A percentile compares a stretch with the other conserved stretches of the same genome.
Evolutionary conservation across 805 yeast genomes (phyloP).

Genomic region (Wickerhamiella azymoides): DNA sequence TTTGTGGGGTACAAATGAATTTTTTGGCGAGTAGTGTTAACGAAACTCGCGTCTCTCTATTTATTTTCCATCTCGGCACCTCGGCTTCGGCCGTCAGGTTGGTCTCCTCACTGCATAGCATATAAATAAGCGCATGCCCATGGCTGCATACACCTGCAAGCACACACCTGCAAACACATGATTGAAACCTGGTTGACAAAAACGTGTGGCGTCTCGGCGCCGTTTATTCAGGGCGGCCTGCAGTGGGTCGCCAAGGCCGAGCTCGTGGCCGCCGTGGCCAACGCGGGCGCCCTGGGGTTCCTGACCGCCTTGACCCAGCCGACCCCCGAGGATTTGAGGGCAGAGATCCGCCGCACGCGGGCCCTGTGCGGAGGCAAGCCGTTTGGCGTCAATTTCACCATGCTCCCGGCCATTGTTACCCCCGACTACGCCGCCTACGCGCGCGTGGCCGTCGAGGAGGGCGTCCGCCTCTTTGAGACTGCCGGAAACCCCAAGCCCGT

Average conservation of each 20-base stretch:
- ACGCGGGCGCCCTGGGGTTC: constrained; percentile 24
- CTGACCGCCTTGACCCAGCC: constrained; percentile 22
- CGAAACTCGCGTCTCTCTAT: no score
- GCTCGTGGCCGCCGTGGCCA: constrained; percentile 24
- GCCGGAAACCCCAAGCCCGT: constrained; percentile 24
- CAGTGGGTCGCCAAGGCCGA: constrained; percentile 22
- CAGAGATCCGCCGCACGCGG: constrained; percentile 19
- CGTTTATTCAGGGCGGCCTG: constrained; percentile 24
- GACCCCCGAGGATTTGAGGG: constrained; percentile 22
- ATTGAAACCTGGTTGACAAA: constrained; percentile 23
- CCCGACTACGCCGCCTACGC: constrained; percentile 24
- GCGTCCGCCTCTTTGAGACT: constrained; percentile 24
- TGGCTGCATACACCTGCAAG: no score
- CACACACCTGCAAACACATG: not conserved
- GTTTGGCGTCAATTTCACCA: constrained; percentile 25
- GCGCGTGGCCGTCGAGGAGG: constrained; percentile 23
- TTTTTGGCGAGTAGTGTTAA: no score
- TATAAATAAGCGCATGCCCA: no score
- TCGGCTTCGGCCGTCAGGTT: no score
- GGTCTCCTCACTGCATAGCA: no score
- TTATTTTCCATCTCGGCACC: no score
- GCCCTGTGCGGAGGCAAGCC: constrained; percentile 18
- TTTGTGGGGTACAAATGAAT: no score
- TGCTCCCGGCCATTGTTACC: constrained; percentile 23
- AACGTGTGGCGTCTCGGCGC: constrained; percentile 22